Base-by-base conservation (phyloP, 2,329 filamentous ascomycete genomes). In the Coleophoma crateriformis region DNA sequence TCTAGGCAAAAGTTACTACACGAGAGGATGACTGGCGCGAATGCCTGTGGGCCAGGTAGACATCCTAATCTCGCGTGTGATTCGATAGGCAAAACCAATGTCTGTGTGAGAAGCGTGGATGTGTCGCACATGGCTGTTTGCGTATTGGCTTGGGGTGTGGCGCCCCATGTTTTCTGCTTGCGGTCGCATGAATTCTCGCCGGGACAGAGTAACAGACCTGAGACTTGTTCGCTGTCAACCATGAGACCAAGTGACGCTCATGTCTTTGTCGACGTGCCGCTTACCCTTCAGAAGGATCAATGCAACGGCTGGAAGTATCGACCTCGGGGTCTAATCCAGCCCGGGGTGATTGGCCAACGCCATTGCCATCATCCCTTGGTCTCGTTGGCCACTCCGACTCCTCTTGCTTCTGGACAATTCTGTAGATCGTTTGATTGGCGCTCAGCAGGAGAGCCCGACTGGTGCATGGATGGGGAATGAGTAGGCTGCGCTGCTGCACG, bases 171-270 rank as follows among this genome's bases (percentile, higher is more conserved):
- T 44, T 50, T n/a, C 35, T 40, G 49, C 47, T 44, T 46, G 40
- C 27, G 44, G 46, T 52, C 46, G 54, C 54, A 58, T 57, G 56
- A 58, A 57, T 50, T 54, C 22, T 49, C 42, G 40, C 50, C 50
- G 50, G 50, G 19, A 44, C 41, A 32, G 50, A 53, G 54, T 54
- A 49, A 54, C 45, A 50, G 44, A 56, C 54, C 55, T 59, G 57
- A 56, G 57, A 59, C 56, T 46, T 33, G 39, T 38, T 35, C 38
- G 38, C 35, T 27, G 22, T 17, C 45, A 40, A 17, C 48, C 52
- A 52, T 54, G 54, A 58, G 52, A 56, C 56, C 52, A 51, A 54
- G 56, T 58, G 54, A 57, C 43, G 50, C 53, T 44, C 39, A 43
- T 53, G 53, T 53, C 47, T 47, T 50, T 53, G 40, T 19, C 32